Percentiles rank a stretch among this genome's conserved stretches.
phyloP scores from a whole-genome alignment of 2,329 filamentous ascomycete species.

The Fusarium falciforme region DNA sequence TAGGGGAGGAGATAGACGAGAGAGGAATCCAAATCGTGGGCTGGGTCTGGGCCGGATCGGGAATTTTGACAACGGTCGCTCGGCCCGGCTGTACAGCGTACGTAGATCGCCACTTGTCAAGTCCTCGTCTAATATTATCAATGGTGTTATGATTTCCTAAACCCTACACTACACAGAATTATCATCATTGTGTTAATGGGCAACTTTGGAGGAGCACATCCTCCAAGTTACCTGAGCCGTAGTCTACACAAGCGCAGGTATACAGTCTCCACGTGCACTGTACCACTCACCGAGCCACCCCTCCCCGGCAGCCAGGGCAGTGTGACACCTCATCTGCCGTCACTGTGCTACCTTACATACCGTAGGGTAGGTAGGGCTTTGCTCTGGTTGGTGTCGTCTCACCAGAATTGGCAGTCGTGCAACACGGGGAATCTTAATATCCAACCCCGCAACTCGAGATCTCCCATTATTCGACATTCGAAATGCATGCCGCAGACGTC shows the following conservation, averaged over 20 bases:
- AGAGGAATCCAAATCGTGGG: neutral
- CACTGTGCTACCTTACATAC: constrained; percentile 7
- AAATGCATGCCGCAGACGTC: constrained; percentile 4
- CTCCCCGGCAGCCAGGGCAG: neutral
- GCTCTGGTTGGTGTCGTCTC: constrained; percentile 11
- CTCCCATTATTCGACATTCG: constrained; percentile 10
- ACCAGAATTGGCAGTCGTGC: constrained; percentile 14
- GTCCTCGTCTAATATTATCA: neutral
- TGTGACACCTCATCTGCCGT: neutral
- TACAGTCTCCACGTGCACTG: constrained; percentile 13
- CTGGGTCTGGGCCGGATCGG: neutral
- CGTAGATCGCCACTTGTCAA: neutral
- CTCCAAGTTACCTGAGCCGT: neutral
- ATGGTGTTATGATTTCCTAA: neutral
- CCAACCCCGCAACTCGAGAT: constrained; percentile 23
- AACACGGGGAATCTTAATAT: constrained; percentile 15
- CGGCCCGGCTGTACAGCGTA: neutral
- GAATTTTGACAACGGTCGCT: neutral
- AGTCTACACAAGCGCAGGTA: neutral
- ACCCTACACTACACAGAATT: neutral
- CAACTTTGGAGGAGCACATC: neutral
- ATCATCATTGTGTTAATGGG: neutral
- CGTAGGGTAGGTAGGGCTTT: neutral
- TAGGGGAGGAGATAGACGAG: constrained; percentile 4
- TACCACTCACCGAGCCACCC: neutral